phyloP scores from a whole-genome alignment of 2,329 filamentous ascomycete species.

The Tolypocladium ovalisporum region DNA sequence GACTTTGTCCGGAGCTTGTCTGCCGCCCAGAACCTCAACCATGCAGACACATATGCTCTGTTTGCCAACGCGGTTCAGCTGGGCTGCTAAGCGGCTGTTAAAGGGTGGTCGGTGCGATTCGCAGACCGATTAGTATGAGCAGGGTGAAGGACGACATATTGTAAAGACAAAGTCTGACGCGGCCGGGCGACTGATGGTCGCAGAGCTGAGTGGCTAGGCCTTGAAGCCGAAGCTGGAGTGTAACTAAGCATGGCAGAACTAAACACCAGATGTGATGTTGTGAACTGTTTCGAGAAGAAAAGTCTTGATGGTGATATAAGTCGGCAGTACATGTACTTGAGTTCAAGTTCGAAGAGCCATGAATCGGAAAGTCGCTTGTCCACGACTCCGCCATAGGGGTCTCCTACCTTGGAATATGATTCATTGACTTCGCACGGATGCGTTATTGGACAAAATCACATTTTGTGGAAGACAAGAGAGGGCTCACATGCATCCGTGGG shows the following conservation, averaged over 20 bases:
- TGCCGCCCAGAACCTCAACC: constrained; percentile 40
- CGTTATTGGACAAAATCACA: background rate
- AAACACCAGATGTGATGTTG: too few species aligned
- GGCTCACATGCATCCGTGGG: background rate
- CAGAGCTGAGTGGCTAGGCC: too few species aligned
- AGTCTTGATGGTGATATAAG: too few species aligned
- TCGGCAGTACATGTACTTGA: too few species aligned
- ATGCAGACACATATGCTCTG: constrained; percentile 49
- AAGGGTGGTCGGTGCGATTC: background rate
- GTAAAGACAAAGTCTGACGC: background rate
- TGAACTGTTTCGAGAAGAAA: too few species aligned
- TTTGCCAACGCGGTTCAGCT: constrained; percentile 27
- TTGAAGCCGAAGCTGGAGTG: background rate
- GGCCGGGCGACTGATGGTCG: background rate
- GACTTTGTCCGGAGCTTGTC: constrained; percentile 38
- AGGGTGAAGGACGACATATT: background rate
- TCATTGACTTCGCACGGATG: background rate
- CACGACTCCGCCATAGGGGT: background rate
- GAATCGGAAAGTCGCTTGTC: background rate
- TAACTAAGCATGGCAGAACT: too few species aligned
- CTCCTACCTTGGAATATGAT: too few species aligned
- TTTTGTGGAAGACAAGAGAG: background rate
- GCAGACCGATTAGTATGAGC: background rate
- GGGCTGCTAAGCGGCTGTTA: constrained; percentile 22
- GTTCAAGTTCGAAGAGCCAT: too few species aligned